phyloP scores from a whole-genome alignment of 2,329 filamentous ascomycete species.

The Verticillium isaacii region DNA sequence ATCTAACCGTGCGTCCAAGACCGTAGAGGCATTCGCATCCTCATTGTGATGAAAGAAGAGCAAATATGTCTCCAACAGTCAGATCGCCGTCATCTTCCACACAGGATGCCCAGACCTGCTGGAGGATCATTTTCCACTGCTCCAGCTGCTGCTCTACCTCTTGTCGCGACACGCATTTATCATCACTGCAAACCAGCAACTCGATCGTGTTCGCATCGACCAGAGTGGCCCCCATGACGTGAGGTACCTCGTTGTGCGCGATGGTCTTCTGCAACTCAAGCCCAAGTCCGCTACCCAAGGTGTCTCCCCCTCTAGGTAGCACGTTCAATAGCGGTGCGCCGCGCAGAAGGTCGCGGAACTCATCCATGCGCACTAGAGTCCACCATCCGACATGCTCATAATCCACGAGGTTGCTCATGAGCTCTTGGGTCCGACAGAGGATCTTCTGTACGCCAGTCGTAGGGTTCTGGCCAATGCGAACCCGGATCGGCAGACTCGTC shows the following conservation, averaged over 20 bases:
- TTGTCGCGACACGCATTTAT: background rate
- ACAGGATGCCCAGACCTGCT: background rate
- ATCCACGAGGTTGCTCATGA: background rate
- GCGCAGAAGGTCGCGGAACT: background rate
- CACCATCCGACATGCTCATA: constrained; percentile 2
- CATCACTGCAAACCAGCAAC: background rate
- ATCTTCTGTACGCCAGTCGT: background rate
- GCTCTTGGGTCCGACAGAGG: background rate
- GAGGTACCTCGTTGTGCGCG: background rate
- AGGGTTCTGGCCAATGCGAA: background rate
- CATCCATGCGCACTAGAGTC: background rate
- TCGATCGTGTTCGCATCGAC: background rate
- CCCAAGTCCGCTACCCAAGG: background rate
- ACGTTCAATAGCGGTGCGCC: background rate
- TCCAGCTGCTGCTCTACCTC: background rate
- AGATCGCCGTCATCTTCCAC: background rate
- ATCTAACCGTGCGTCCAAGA: too few species aligned
- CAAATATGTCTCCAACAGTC: background rate
- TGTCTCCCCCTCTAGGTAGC: background rate
- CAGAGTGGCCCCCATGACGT: background rate
- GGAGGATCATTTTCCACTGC: background rate
- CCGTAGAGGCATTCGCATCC: too few species aligned
- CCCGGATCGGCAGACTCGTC: background rate
- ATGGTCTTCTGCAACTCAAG: background rate
- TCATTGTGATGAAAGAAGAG: too few species aligned